These are phyloP conservation scores for Dryadomyces quercus-mongolicae DNA, from an alignment of 2,329 filamentous ascomycete genomes.

Conservation along the genomic window DNA sequence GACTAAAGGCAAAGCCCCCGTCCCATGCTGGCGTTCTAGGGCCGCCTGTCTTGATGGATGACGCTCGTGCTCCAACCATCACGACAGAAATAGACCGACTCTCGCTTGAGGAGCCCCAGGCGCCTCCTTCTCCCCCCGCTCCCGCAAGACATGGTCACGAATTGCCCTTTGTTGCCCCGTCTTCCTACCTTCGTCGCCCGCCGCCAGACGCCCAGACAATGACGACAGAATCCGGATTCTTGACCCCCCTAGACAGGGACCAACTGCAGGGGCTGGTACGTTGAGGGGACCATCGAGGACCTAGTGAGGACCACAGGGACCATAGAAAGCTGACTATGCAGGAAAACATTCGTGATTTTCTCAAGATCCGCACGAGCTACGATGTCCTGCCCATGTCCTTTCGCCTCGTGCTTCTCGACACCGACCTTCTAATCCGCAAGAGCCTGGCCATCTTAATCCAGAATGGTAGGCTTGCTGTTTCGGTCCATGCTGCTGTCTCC, in stretches of 20 bases:
- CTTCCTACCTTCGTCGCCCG: constrained; percentile 41
- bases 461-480: constrained; percentile 53
- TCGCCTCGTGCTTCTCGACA: constrained; percentile 91
- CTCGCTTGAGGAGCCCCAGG: background rate
- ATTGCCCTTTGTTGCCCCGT: constrained; percentile 47
- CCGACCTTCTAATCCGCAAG: constrained; percentile 89
- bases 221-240: constrained; percentile 26
- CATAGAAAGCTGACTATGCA: background rate
- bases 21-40: background rate
- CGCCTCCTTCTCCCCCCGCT: background rate
- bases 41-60: constrained; percentile 3
- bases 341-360: constrained; percentile 60
- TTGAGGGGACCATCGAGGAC: too few species aligned
- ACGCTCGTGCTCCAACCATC: constrained; percentile 1
- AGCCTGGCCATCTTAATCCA: constrained; percentile 90
- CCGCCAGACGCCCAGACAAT: constrained; percentile 27
- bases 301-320: background rate
- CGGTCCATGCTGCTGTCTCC: background rate
- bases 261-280: constrained; percentile 69
- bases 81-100: background rate
- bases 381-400: constrained; percentile 95
- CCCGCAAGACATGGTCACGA: constrained; percentile 27
- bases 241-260: constrained; percentile 58
- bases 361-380: constrained; percentile 93
- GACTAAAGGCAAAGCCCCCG: background rate